Conservation (phyloP, 768 basidiomycete genomes). For the Tulasnella sp. region DNA sequence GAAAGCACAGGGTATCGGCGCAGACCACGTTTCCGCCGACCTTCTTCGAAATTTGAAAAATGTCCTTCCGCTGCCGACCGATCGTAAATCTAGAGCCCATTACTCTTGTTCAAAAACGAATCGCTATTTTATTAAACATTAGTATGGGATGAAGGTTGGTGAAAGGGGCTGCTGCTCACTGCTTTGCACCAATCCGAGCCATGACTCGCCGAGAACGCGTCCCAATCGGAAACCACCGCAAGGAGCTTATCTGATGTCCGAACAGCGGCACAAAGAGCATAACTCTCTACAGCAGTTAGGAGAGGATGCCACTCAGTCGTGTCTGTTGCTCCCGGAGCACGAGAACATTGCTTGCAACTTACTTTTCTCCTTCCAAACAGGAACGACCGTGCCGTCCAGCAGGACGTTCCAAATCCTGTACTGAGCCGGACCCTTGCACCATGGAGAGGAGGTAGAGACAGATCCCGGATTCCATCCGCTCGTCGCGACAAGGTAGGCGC, state of each 20-base stretch:
- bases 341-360: not conserved
- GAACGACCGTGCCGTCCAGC: not conserved
- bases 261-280: not conserved
- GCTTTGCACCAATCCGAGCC: not conserved
- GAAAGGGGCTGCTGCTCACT: not conserved
- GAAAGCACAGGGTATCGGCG: not conserved
- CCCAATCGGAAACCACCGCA: not conserved
- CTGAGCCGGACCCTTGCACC: not conserved
- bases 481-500: not conserved
- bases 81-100: not conserved
- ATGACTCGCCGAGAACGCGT: not conserved
- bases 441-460: not conserved
- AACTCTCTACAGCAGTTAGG: not conserved
- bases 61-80: not conserved
- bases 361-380: not conserved
- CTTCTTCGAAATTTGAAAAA: not conserved
- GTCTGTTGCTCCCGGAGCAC: not conserved
- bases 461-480: not conserved
- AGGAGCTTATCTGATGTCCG: not conserved
- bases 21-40: not conserved
- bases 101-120: not conserved
- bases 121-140: not conserved
- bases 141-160: not conserved
- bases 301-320: not conserved
- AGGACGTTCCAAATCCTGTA: not conserved